phyloP scores from a whole-genome alignment of 768 basidiomycete genomes.

The Podaxis sp. region DNA sequence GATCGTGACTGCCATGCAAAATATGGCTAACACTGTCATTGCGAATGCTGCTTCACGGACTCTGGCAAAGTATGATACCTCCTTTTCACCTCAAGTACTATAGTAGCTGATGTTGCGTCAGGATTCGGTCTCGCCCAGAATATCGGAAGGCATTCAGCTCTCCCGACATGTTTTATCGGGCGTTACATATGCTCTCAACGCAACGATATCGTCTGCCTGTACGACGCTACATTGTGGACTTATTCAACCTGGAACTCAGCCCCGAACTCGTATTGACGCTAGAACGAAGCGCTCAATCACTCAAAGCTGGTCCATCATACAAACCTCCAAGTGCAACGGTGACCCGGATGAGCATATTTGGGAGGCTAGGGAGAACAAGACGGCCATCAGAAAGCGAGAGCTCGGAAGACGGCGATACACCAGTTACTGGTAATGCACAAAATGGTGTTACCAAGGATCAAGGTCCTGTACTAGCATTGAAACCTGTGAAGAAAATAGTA shows the following conservation, averaged over 20 bases:
- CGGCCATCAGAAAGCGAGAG: constrained; percentile 60
- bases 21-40: constrained; percentile 93
- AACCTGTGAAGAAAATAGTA: constrained; percentile 56
- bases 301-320: constrained; percentile 40
- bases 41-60: constrained; percentile 93
- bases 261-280: constrained; percentile 56
- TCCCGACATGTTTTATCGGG: constrained; percentile 77
- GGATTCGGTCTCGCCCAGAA: constrained; percentile 77
- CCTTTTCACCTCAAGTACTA: not conserved
- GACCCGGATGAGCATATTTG: constrained; percentile 62
- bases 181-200: constrained; percentile 82
- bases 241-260: constrained; percentile 84
- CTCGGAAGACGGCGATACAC: constrained; percentile 48
- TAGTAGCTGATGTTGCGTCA: constrained; percentile 24
- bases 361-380: constrained; percentile 46
- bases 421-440: constrained; percentile 41
- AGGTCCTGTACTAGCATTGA: constrained; percentile 53
- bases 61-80: constrained; percentile 64
- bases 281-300: constrained; percentile 44
- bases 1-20: constrained; percentile 86
- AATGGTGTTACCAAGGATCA: constrained; percentile 38
- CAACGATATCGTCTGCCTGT: constrained; percentile 91
- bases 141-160: constrained; percentile 78
- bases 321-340: constrained; percentile 39
- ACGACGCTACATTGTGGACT: constrained; percentile 86